These are phyloP conservation scores for Candida boleticola DNA, from an alignment of 805 yeast species.

Conservation along the genomic window DNA sequence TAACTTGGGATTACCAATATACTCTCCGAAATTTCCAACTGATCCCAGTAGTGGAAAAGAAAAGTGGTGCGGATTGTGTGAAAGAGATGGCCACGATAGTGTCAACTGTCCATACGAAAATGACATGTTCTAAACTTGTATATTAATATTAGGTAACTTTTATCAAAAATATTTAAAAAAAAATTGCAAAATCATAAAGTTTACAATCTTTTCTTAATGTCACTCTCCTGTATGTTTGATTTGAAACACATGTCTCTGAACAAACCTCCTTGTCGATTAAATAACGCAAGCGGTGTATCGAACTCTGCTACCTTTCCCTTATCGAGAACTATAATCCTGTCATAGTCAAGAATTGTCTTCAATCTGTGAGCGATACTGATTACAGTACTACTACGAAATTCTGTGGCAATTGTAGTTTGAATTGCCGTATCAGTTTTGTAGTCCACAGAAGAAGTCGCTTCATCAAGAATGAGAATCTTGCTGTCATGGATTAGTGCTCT, in stretches of 20 bases:
- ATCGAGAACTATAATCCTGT: conserved; percentile 18
- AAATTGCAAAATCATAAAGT: not conserved
- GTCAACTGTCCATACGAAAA: conserved; percentile 84
- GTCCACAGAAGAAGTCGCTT: conserved; percentile 20
- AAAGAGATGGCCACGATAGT: conserved; percentile 83
- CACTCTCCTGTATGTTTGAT: conserved; percentile 23
- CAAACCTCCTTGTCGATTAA: conserved; percentile 18
- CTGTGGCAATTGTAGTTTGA: conserved; percentile 13
- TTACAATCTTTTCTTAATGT: conserved; percentile 7
- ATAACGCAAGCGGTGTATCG: conserved; percentile 26
- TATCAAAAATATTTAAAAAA: not conserved
- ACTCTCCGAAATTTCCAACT: conserved; percentile 42
- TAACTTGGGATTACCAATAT: conserved; percentile 44
- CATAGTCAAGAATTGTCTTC: conserved; percentile 14
- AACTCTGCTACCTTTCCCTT: conserved; percentile 24
- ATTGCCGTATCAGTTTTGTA: conserved; percentile 16
- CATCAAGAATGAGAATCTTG: conserved; percentile 16
- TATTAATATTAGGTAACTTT: not conserved
- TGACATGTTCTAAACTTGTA: conserved; percentile 41
- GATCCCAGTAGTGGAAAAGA: conserved; percentile 76
- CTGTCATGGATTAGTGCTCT: conserved; percentile 15
- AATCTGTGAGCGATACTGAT: conserved; percentile 19
- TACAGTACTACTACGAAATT: conserved; percentile 15
- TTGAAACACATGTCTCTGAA: conserved; percentile 29
- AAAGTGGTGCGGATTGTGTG: conserved; percentile 93